Percentiles rank a stretch among this genome's conserved stretches.
Conservation (phyloP, 108 stramenopile genomes). For the Aurantiochytrium sp. region DNA sequence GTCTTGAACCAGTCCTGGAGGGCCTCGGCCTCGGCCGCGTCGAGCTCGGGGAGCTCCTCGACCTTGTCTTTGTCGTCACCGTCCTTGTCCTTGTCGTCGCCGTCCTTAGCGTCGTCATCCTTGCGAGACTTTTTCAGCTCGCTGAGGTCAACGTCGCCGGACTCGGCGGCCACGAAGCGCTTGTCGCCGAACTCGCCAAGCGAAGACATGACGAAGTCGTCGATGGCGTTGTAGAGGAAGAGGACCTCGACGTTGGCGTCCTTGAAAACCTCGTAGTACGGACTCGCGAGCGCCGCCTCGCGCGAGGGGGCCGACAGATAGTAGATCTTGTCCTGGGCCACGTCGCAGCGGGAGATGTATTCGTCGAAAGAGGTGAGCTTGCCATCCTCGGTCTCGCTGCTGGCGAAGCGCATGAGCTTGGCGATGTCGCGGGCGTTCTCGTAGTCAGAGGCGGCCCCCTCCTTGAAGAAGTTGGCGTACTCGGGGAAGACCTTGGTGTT, state of each 20-base stretch:
- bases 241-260: conserved; percentile 72
- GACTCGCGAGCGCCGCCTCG: conserved; percentile 81
- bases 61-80: background rate
- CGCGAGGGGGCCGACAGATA: conserved; percentile 89
- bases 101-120: conserved; percentile 56
- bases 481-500: conserved; percentile 82
- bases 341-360: conserved; percentile 81
- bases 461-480: conserved; percentile 91
- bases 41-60: conserved; percentile 41
- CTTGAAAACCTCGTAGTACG: conserved; percentile 93
- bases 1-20: conserved; percentile 76
- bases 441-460: conserved; percentile 85
- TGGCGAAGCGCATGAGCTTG: conserved; percentile 91
- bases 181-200: conserved; percentile 79
- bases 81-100: conserved; percentile 49
- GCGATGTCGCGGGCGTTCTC: conserved; percentile 77
- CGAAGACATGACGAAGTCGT: conserved; percentile 97
- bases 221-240: conserved; percentile 88
- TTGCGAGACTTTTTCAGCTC: background rate
- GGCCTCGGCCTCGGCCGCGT: conserved; percentile 67
- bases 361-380: conserved; percentile 87
- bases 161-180: conserved; percentile 77
- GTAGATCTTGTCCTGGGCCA: conserved; percentile 94
- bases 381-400: conserved; percentile 66
- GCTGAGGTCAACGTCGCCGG: conserved; percentile 46